A percentile compares a stretch with the other conserved stretches of the same genome.
These are phyloP conservation scores for Hygrocybe coccinea DNA, from an alignment of 768 basidiomycete genomes.

Conservation along the genomic window DNA sequence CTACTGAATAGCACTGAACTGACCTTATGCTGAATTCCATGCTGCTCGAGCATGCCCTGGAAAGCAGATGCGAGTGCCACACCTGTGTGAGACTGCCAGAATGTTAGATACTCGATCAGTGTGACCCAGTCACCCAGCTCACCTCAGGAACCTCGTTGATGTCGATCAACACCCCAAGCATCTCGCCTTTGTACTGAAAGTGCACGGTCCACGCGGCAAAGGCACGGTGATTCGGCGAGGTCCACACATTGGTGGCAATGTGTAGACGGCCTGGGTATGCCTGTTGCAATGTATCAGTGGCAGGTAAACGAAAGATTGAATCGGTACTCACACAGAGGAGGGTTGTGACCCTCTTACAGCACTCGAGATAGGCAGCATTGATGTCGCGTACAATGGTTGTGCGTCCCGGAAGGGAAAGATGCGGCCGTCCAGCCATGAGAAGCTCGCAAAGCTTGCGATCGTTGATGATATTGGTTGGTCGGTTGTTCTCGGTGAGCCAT, in stretches of 20 bases:
- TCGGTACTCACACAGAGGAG: constrained; percentile 10
- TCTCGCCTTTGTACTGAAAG: constrained; percentile 19
- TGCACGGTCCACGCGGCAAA: constrained; percentile 27
- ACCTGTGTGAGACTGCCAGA: constrained; percentile 26
- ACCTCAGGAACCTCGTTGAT: constrained; percentile 26
- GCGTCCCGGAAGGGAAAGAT: constrained; percentile 18
- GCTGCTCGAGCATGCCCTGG: constrained; percentile 11
- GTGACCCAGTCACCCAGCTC: neutral
- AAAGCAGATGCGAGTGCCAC: constrained; percentile 28
- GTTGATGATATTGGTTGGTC: constrained; percentile 23
- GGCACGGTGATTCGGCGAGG: constrained; percentile 29
- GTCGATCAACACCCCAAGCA: constrained; percentile 24
- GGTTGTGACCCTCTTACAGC: constrained; percentile 10
- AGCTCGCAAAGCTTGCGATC: constrained; percentile 24
- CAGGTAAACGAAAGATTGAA: neutral
- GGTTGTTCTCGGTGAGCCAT: constrained; percentile 25
- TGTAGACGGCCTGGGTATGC: constrained; percentile 23
- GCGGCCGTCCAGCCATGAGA: constrained; percentile 25
- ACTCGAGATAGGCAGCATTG: constrained; percentile 12
- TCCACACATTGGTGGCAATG: constrained; percentile 33
- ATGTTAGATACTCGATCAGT: neutral
- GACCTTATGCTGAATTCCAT: constrained; percentile 18
- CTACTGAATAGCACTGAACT: neutral
- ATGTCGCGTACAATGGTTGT: constrained; percentile 20
- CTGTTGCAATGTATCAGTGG: constrained; percentile 14